Conservation (phyloP, 1,284 basidiomycete species). For the Ganoderma multipileum region DNA sequence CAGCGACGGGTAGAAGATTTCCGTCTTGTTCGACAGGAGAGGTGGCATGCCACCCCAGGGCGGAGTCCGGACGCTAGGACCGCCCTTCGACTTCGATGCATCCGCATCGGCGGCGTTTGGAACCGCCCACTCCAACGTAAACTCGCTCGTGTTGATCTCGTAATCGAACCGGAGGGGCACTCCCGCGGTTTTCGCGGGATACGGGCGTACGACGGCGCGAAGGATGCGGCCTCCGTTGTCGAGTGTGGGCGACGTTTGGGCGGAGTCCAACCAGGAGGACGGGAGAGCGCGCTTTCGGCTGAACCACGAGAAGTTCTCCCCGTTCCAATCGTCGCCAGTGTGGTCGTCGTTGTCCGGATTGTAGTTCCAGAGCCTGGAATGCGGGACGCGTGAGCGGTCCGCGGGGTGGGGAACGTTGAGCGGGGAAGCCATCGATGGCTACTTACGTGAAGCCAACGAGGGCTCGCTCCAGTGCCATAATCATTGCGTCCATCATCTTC, state of each 20-base stretch:
- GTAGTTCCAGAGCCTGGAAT: constrained; percentile 90
- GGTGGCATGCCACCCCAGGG: constrained; percentile 47
- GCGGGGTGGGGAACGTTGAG: not conserved
- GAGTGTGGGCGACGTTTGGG: constrained; percentile 65
- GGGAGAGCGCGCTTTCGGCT: constrained; percentile 66
- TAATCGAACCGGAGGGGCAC: constrained; percentile 73
- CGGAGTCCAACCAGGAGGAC: constrained; percentile 54
- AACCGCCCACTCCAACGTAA: constrained; percentile 68
- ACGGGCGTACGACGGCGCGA: constrained; percentile 79
- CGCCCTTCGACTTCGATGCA: constrained; percentile 10
- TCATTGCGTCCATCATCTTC: constrained; percentile 90
- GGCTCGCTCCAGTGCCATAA: constrained; percentile 77
- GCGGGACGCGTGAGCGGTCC: not conserved
- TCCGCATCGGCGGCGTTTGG: constrained; percentile 33
- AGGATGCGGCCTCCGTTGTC: constrained; percentile 87
- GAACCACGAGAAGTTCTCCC: constrained; percentile 96
- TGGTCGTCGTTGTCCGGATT: constrained; percentile 87
- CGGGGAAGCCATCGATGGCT: constrained; percentile 8
- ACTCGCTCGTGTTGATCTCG: constrained; percentile 71
- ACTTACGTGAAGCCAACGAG: constrained; percentile 85
- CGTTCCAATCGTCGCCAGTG: constrained; percentile 92
- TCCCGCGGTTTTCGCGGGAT: constrained; percentile 81
- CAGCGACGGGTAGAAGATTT: constrained; percentile 79
- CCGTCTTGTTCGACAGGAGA: constrained; percentile 67
- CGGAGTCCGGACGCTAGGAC: constrained; percentile 41